A percentile compares a stretch with the other conserved stretches of the same genome.
These are phyloP conservation scores for Clarireedia homoeocarpa DNA, from an alignment of 2,329 filamentous ascomycete genomes.

Conservation along the genomic window DNA sequence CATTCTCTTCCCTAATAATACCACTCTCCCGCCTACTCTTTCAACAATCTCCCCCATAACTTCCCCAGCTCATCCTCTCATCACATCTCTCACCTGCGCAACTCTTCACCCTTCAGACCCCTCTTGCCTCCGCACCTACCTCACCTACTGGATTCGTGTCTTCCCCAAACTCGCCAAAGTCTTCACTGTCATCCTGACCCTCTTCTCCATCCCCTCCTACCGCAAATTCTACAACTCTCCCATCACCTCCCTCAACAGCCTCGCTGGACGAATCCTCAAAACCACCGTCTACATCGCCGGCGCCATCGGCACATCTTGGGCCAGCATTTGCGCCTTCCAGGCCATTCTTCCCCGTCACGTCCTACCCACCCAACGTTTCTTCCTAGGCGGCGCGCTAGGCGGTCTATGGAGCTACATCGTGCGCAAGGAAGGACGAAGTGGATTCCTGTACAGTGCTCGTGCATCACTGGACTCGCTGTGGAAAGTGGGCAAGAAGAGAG, in stretches of 20 bases:
- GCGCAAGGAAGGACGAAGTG: slow-evolving; percentile 51
- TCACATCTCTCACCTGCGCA: slow-evolving; percentile 79
- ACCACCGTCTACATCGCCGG: slow-evolving; percentile 73
- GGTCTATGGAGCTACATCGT: slow-evolving; percentile 81
- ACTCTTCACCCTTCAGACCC: slow-evolving; percentile 82
- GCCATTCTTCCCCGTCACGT: slow-evolving; percentile 64
- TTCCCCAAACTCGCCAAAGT: slow-evolving; percentile 74
- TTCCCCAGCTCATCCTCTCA: slow-evolving; percentile 77
- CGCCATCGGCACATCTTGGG: slow-evolving; percentile 82
- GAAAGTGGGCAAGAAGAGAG: slow-evolving; percentile 88
- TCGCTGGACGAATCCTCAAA: slow-evolving; percentile 63
- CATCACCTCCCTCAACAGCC: slow-evolving; percentile 53
- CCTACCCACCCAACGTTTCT: slow-evolving; percentile 78
- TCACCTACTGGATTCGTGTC: slow-evolving; percentile 78
- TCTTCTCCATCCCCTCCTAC: slow-evolving; percentile 59
- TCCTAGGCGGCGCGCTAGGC: slow-evolving; percentile 77
- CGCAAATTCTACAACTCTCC: slow-evolving; percentile 63
- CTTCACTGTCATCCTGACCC: slow-evolving; percentile 65
- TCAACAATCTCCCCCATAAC: slow-evolving; percentile 67
- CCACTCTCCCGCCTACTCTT: slow-evolving; percentile 59
- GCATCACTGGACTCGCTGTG: slow-evolving; percentile 76
- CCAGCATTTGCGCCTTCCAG: slow-evolving; percentile 83
- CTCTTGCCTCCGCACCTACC: slow-evolving; percentile 77
- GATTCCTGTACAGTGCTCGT: slow-evolving; percentile 73
- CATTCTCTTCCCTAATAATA: slow-evolving; percentile 71